A percentile compares a stretch with the other conserved stretches of the same genome.
These are phyloP conservation scores for Fraxinus albicans DNA, from an alignment of 305 asterid species.

Conservation along the genomic window DNA sequence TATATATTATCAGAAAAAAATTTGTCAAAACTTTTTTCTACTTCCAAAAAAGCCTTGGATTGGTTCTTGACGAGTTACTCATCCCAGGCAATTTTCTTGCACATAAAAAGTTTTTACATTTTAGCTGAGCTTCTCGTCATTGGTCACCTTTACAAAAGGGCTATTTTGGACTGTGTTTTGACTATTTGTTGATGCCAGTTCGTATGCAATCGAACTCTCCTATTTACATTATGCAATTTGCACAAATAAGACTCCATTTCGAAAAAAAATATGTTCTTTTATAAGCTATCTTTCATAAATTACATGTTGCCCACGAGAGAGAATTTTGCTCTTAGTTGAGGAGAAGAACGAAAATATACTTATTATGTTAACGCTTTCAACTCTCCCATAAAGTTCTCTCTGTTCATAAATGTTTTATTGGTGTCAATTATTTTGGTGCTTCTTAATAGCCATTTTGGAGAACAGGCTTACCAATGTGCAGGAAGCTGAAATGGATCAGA, in stretches of 20 bases:
- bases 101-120: not conserved
- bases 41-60: not conserved
- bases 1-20: not conserved
- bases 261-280: not conserved
- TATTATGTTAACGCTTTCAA: not conserved
- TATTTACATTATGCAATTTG: not conserved
- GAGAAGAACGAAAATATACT: not conserved
- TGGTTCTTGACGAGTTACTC: not conserved
- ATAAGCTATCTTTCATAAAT: not conserved
- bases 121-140: not conserved
- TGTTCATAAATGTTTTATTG: not conserved
- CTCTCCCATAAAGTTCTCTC: not conserved
- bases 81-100: not conserved
- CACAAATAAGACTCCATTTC: not conserved
- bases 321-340: not conserved
- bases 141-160: not conserved
- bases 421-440: not conserved
- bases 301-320: not conserved
- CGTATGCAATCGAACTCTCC: not conserved
- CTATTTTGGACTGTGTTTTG: not conserved
- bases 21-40: not conserved
- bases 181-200: not conserved
- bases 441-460: not conserved
- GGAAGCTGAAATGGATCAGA: not conserved
- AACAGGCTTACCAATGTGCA: not conserved